These are phyloP conservation scores for Arthrobotrys pseudoclavata DNA, from an alignment of 2,329 filamentous ascomycete species.

Conservation along the genomic window DNA sequence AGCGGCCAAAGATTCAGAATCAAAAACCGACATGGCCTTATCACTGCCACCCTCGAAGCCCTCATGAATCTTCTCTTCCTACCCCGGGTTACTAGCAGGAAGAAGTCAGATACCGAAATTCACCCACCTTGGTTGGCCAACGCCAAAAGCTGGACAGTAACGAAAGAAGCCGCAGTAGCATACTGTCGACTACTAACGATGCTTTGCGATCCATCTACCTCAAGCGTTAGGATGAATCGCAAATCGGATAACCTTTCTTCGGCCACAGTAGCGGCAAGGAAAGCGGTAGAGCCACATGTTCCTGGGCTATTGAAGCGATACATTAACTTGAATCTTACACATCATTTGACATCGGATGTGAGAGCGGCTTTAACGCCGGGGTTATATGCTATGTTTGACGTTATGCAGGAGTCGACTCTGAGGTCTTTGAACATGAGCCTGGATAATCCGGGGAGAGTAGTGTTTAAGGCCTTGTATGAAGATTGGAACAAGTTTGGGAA, in stretches of 20 bases:
- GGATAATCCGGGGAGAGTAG: constrained; percentile 48
- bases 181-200: constrained; percentile 56
- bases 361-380: constrained; percentile 46
- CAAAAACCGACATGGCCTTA: constrained; percentile 40
- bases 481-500: constrained; percentile 58
- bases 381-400: constrained; percentile 58
- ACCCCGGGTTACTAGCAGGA: constrained; percentile 30
- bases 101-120: constrained; percentile 37
- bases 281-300: constrained; percentile 40
- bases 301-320: constrained; percentile 43
- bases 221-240: constrained; percentile 49
- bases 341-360: constrained; percentile 37
- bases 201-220: constrained; percentile 55
- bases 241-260: constrained; percentile 55
- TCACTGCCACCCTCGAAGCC: constrained; percentile 22
- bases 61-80: constrained; percentile 51
- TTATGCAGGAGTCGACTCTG: constrained; percentile 45
- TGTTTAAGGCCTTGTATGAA: constrained; percentile 56
- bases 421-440: constrained; percentile 48
- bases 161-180: constrained; percentile 34
- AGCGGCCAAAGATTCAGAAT: constrained; percentile 49
- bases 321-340: constrained; percentile 46
- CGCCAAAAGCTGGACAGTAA: constrained; percentile 33
- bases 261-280: constrained; percentile 44
- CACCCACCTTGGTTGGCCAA: constrained; percentile 46